Conservation (phyloP, 129 eudicot genomes). For the Saussurea involucrata region DNA sequence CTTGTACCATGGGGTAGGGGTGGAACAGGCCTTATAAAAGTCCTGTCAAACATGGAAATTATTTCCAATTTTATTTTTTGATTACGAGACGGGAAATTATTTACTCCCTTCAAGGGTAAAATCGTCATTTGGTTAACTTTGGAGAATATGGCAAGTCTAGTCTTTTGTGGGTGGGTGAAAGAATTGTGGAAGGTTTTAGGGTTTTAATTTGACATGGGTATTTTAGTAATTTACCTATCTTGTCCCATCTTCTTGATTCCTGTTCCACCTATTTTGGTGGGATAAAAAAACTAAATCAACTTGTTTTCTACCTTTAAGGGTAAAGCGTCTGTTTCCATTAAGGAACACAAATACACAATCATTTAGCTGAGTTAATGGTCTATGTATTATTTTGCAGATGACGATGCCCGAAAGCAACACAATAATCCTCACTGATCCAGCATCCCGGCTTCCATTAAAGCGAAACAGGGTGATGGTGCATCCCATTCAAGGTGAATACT, state of each 20-base stretch:
- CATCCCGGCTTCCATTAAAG: slow-evolving; percentile 61
- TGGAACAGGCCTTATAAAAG: too few relatives aligned
- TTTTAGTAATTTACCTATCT: too few relatives aligned
- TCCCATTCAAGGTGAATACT: slow-evolving; percentile 96
- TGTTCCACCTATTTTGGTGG: too few relatives aligned
- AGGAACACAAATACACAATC: not conserved
- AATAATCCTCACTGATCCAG: slow-evolving; percentile 81
- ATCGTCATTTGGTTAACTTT: not conserved
- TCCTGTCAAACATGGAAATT: too few relatives aligned
- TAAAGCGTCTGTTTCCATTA: not conserved
- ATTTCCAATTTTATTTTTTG: too few relatives aligned
- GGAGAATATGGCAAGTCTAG: too few relatives aligned
- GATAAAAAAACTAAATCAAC: too few relatives aligned
- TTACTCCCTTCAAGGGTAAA: not conserved
- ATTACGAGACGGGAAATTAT: not conserved
- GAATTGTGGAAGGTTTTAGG: too few relatives aligned
- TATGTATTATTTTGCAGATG: slow-evolving; percentile 39
- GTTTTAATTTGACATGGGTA: too few relatives aligned
- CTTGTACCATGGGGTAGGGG: too few relatives aligned
- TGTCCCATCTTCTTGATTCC: too few relatives aligned
- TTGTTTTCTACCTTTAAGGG: not conserved
- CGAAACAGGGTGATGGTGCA: slow-evolving; percentile 59
- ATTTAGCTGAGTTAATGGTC: not conserved
- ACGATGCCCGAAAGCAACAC: slow-evolving; percentile 75
- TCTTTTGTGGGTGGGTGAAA: too few relatives aligned